These are phyloP conservation scores for Silene latifolia DNA, from an alignment of 148 eudicot species.

Conservation along the genomic window DNA sequence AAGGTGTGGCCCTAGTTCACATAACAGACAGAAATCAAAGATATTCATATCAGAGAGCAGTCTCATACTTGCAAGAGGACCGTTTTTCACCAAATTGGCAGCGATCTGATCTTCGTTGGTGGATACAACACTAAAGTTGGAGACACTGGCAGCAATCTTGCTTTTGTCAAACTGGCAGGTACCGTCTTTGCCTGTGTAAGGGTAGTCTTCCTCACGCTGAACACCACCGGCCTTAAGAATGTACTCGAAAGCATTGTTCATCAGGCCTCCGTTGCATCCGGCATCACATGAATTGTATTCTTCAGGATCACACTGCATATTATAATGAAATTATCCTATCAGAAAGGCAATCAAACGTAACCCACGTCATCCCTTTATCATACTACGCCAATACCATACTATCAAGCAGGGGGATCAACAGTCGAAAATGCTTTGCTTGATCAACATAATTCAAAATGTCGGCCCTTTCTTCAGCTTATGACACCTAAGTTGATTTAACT, in stretches of 20 bases:
- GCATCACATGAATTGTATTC: slow-evolving; percentile 56
- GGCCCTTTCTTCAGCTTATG: too few species aligned
- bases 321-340: neutral
- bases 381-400: neutral
- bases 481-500: too few species aligned
- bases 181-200: slow-evolving; percentile 65
- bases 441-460: too few species aligned
- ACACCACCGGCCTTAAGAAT: slow-evolving; percentile 70
- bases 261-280: slow-evolving; percentile 76
- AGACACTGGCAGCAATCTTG: slow-evolving; percentile 67
- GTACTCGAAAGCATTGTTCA: slow-evolving; percentile 83
- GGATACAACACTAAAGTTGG: slow-evolving; percentile 70
- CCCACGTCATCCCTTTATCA: neutral
- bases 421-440: too few species aligned
- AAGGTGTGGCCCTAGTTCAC: too few species aligned
- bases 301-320: slow-evolving; percentile 78
- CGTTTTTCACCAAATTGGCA: slow-evolving; percentile 74
- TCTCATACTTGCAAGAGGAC: slow-evolving; percentile 78
- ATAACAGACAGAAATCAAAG: neutral
- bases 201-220: slow-evolving; percentile 58
- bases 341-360: neutral
- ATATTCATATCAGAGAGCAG: neutral
- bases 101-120: slow-evolving; percentile 76
- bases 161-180: slow-evolving; percentile 59
- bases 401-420: too few species aligned